Evolutionary conservation across 169 alveolate genomes (phyloP).

Genomic region (Plasmodium vinckei): DNA sequence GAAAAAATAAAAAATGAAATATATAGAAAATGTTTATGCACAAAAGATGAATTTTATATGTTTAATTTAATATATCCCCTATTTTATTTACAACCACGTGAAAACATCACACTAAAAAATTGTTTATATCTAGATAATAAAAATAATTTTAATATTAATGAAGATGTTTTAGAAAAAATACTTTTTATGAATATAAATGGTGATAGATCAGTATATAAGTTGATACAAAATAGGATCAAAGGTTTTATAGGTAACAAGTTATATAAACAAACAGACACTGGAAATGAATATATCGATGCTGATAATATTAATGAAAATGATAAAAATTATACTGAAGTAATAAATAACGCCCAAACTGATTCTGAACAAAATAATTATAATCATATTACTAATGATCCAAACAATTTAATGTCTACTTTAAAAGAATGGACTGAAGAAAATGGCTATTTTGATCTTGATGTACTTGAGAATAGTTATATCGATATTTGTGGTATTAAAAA

Average conservation of each 20-base stretch:
- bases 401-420: not conserved
- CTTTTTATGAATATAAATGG: conserved; percentile 65
- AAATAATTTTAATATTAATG: conserved; percentile 48
- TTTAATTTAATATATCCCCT: conserved; percentile 58
- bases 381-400: not conserved
- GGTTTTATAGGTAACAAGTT: conserved; percentile 44
- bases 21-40: conserved; percentile 56
- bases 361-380: no score
- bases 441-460: conserved; percentile 26
- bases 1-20: conserved; percentile 35
- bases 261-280: conserved; percentile 29
- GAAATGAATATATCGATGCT: conserved; percentile 12
- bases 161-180: conserved; percentile 70
- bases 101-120: conserved; percentile 20
- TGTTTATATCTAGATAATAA: conserved; percentile 61
- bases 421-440: conserved; percentile 28
- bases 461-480: conserved; percentile 22
- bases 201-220: conserved; percentile 15
- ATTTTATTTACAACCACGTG: conserved; percentile 34
- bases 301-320: not conserved
- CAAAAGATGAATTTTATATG: conserved; percentile 51
- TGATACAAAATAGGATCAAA: conserved; percentile 39
- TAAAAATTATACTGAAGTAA: not conserved
- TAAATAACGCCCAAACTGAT: not conserved
- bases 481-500: conserved; percentile 38